phyloP scores from a whole-genome alignment of 306 rosid genomes.

The Ormosia semicastrata region DNA sequence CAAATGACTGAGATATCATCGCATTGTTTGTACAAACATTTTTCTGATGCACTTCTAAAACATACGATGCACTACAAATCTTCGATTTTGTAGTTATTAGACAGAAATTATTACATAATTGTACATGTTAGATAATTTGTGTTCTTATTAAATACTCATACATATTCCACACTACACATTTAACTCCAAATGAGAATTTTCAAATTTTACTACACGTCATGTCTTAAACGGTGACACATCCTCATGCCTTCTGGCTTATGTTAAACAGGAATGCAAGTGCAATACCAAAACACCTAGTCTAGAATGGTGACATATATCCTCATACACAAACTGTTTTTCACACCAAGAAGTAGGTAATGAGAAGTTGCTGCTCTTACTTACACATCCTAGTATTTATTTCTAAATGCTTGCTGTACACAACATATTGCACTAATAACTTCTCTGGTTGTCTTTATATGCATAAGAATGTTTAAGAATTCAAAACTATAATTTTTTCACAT shows the following conservation, averaged over 20 bases:
- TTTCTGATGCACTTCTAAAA: not conserved
- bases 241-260: not conserved
- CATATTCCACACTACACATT: not conserved
- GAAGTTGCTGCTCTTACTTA: slow-evolving; percentile 3
- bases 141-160: too few relatives aligned
- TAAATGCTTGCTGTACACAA: slow-evolving; percentile 9
- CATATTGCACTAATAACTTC: not conserved
- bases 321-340: not conserved
- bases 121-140: not conserved
- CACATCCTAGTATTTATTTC: slow-evolving; percentile 21
- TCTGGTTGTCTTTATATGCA: not conserved
- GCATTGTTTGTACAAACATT: not conserved
- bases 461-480: not conserved
- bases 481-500: not conserved
- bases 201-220: not conserved
- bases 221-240: not conserved
- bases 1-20: not conserved
- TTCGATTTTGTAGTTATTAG: not conserved
- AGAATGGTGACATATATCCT: too few relatives aligned
- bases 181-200: not conserved
- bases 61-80: not conserved
- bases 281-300: too few relatives aligned
- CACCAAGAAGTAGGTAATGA: not conserved
- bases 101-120: not conserved
- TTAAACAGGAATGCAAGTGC: too few relatives aligned